Conservation (phyloP, 2,329 filamentous ascomycete genomes). For the Coleophoma eucalyptorum region DNA sequence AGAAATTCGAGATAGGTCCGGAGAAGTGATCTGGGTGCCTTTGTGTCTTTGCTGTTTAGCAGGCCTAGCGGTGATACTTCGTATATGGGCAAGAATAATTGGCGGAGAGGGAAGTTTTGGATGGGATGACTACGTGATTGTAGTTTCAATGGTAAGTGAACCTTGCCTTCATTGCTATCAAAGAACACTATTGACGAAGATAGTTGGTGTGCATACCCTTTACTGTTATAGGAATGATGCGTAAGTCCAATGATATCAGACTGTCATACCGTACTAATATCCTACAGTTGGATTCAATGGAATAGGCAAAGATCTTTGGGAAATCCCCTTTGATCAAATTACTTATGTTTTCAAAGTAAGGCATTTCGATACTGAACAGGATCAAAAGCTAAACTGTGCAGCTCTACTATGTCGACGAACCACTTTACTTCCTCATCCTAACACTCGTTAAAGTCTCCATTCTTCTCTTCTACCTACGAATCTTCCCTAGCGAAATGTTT, state of each 20-base stretch:
- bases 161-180: neutral
- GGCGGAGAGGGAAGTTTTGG: neutral
- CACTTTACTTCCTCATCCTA: conserved; percentile 42
- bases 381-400: conserved; percentile 7
- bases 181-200: neutral
- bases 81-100: neutral
- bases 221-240: neutral
- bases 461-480: conserved; percentile 50
- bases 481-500: conserved; percentile 41
- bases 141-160: conserved; percentile 13
- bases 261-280: conserved; percentile 15
- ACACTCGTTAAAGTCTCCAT: conserved; percentile 46
- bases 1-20: neutral
- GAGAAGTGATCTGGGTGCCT: neutral
- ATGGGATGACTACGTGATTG: conserved; percentile 32
- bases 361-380: neutral
- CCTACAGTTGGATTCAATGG: conserved; percentile 15
- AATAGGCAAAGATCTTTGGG: neutral
- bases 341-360: conserved; percentile 33
- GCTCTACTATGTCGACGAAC: conserved; percentile 38
- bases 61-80: conserved; percentile 26
- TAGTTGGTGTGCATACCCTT: neutral
- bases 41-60: conserved; percentile 25
- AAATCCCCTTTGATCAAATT: conserved; percentile 23
- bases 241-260: neutral